Conservation (phyloP, 331 rosid species). For the Cydonia oblonga region DNA sequence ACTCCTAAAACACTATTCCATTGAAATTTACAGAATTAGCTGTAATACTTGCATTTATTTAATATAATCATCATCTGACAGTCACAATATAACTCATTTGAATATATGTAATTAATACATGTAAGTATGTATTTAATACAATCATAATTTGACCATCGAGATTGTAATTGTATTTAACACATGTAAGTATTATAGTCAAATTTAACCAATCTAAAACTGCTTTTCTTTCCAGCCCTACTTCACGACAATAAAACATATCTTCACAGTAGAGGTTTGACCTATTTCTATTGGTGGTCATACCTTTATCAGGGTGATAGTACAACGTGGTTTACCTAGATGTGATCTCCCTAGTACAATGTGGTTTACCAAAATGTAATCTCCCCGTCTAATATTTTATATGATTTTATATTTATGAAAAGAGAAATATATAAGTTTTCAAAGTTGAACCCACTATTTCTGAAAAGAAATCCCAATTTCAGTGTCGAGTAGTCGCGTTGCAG, state of each 20-base stretch:
- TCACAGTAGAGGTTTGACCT: not conserved
- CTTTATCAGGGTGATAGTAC: not conserved
- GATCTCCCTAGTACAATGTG: not conserved
- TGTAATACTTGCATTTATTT: too few species aligned
- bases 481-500: conserved; percentile 63
- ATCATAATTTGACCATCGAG: too few species aligned
- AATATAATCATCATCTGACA: too few species aligned
- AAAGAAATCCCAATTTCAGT: conserved; percentile 23
- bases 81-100: too few species aligned
- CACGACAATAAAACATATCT: too few species aligned
- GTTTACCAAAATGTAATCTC: not conserved
- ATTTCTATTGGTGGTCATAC: not conserved
- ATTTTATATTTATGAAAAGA: not conserved
- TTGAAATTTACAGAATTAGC: too few species aligned
- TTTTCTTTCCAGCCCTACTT: not conserved
- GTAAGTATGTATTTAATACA: too few species aligned
- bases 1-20: not conserved
- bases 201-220: too few species aligned
- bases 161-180: too few species aligned
- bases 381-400: not conserved
- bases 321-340: not conserved
- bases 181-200: too few species aligned
- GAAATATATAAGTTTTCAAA: too few species aligned
- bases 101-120: too few species aligned
- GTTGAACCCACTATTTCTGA: not conserved